Evolutionary conservation across 345 rosid species (phyloP), one percentile per base, ranked within the genome.

Genomic region (Firmiana major): DNA sequence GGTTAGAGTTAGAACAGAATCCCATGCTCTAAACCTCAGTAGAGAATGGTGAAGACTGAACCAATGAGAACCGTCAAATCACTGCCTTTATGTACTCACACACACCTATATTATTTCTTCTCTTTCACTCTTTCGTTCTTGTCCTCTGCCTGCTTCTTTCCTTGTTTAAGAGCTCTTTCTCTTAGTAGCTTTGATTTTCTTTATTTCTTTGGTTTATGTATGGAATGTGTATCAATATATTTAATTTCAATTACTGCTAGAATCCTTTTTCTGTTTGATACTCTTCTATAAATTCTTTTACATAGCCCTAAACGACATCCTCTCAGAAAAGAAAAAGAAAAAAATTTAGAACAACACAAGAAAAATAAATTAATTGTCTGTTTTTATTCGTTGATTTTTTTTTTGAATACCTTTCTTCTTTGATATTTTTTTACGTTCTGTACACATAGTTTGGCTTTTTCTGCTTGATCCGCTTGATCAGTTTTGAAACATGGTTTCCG

Each of bases 81-180:
- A 36, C 55, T 13, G 16, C 6, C 49, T 58, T 74, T 16, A 24
- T 53, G 19, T 54, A 51, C 26, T 72, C 15, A 34, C 63, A 34
- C 63, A 6, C 34, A 36, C 77, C 34, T 31, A 31, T 31, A 80
- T 73, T 72, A 77, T 77, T 76, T n/a, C 40, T 22, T 16, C 19
- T 15, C 46, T 46, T 74, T 15, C 60, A 58, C 79, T 58, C 75
- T 46, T 77, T 83, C 85, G 85, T 87, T 77, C 88, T 84, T 86
- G 85, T 84, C 87, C 82, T 72, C 79, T 42, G 57, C 77, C 3
- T 31, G 34, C 75, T 40, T 40, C 43, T 40, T 81, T 67, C 76
- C 74, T 78, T 83, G 75, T 65, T 60, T 3, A 31, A 11, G 53
- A 51, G 22, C 66, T 34, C 53, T 71, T 53, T 73, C 54, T 49